Conservation (phyloP, 768 basidiomycete genomes). For the Ramaria sp. region DNA sequence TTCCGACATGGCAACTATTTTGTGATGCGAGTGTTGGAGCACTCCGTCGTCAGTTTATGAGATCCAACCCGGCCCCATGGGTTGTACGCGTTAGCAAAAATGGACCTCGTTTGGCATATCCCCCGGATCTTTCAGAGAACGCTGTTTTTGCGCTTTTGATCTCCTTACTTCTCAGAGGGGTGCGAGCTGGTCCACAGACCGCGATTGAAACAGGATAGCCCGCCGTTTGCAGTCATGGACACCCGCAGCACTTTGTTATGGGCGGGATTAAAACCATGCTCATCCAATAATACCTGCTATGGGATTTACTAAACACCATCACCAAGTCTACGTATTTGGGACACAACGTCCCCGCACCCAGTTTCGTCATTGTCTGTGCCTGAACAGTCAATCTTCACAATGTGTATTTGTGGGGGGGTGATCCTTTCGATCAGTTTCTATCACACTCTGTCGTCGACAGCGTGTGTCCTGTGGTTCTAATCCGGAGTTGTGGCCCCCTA, state of each 20-base stretch:
- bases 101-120: neutral
- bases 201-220: conserved; percentile 2
- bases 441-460: neutral
- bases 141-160: conserved; percentile 7
- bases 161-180: conserved; percentile 4
- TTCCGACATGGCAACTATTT: neutral
- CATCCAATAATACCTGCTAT: neutral
- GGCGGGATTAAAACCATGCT: neutral
- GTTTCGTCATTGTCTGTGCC: neutral
- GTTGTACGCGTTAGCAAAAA: neutral
- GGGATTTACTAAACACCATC: neutral
- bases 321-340: neutral
- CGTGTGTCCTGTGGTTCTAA: neutral
- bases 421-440: neutral
- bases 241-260: neutral
- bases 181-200: conserved; percentile 1
- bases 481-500: conserved; percentile 3
- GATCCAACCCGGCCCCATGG: neutral
- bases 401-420: neutral
- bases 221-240: neutral
- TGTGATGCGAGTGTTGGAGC: neutral
- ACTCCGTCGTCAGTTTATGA: neutral
- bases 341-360: neutral
- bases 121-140: neutral
- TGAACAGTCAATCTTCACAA: neutral